Evolutionary conservation across 1,139 yeast genomes (phyloP).

Genomic region (Sugiyamaella japonica): DNA sequence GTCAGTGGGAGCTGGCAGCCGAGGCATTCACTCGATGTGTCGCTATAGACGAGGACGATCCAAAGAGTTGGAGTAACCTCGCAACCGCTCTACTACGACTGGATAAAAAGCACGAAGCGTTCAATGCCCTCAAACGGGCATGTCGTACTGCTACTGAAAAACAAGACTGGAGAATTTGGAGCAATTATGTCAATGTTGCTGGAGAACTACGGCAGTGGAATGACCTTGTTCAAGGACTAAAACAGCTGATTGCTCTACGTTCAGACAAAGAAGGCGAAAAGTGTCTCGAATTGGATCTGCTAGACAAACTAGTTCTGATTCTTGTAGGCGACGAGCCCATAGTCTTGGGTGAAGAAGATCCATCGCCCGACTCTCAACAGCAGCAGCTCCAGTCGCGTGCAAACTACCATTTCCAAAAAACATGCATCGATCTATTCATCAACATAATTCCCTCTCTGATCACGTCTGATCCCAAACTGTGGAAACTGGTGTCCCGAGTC

Average conservation of each 20-base stretch:
- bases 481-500: constrained; percentile 83
- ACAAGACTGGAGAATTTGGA: constrained; percentile 88
- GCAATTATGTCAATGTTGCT: constrained; percentile 81
- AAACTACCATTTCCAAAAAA: constrained; percentile 49
- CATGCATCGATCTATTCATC: constrained; percentile 70
- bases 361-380: constrained; percentile 33
- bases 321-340: constrained; percentile 44
- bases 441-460: constrained; percentile 65
- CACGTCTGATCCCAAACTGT: constrained; percentile 68
- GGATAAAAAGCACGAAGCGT: constrained; percentile 72
- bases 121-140: constrained; percentile 79
- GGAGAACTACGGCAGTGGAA: constrained; percentile 81
- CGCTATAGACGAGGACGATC: constrained; percentile 75
- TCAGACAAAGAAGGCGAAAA: constrained; percentile 59
- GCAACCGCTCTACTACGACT: constrained; percentile 73
- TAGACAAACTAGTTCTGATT: constrained; percentile 71
- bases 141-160: constrained; percentile 61
- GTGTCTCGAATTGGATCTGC: constrained; percentile 70
- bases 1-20: constrained; percentile 74
- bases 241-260: constrained; percentile 57
- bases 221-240: constrained; percentile 75
- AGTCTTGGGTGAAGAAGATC: constrained; percentile 39
- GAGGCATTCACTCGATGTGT: constrained; percentile 94
- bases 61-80: constrained; percentile 92
- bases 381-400: constrained; percentile 19